Conservation (phyloP, 2,329 filamentous ascomycete species). For the Cladosporium colombiae region DNA sequence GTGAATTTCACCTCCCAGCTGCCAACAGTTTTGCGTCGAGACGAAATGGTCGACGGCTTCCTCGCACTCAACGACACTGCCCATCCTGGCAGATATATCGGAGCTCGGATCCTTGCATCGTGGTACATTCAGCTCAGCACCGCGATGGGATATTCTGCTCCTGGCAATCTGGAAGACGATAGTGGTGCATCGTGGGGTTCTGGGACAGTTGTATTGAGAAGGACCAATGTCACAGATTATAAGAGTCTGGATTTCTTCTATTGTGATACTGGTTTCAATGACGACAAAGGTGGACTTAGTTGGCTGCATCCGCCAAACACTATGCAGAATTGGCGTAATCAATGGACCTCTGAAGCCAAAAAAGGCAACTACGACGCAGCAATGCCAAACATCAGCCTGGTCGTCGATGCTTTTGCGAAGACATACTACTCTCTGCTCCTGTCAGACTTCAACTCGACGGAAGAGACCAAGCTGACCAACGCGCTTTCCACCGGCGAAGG, state of each 20-base stretch:
- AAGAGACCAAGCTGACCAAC: not conserved
- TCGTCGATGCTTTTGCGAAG: conserved; percentile 5
- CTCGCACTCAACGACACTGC: not conserved
- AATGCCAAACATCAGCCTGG: conserved; percentile 10
- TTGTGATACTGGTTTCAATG: not conserved
- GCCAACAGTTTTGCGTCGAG: not conserved
- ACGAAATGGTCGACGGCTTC: not conserved
- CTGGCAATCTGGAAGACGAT: not conserved
- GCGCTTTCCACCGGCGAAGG: not conserved
- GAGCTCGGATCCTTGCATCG: not conserved
- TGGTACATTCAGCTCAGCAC: not conserved
- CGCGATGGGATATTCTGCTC: not conserved
- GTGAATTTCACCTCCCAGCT: conserved; percentile 1
- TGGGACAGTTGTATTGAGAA: not conserved
- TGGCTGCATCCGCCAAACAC: not conserved
- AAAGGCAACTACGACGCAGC: not conserved
- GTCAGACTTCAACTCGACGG: not conserved
- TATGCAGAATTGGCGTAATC: not conserved
- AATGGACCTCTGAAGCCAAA: not conserved
- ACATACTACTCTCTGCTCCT: conserved; percentile 14
- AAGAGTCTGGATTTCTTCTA: conserved; percentile 4
- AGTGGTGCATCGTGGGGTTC: conserved; percentile 1
- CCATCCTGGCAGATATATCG: not conserved
- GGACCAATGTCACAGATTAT: not conserved
- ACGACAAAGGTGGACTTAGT: not conserved